Percentiles rank a stretch among this genome's conserved stretches.
phyloP scores from a whole-genome alignment of 129 eudicot species.

The Artemisia argyi region DNA sequence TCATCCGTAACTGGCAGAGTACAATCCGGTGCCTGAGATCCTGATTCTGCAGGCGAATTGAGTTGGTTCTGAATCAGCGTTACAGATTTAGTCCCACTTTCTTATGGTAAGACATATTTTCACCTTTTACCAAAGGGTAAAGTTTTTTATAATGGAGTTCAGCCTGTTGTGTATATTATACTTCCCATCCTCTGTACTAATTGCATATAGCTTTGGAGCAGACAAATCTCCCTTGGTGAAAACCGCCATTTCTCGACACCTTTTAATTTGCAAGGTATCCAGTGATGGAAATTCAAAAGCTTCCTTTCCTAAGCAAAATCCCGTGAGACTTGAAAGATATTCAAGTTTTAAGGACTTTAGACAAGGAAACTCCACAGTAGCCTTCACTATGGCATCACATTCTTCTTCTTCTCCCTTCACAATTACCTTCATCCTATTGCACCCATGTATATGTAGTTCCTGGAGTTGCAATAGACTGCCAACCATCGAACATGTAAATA shows the following conservation, averaged over 20 bases:
- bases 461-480: constrained; percentile 8
- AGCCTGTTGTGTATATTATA: too few relatives aligned
- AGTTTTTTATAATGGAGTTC: too few relatives aligned
- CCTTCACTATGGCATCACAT: background rate
- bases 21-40: too few relatives aligned
- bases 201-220: background rate
- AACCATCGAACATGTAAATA: constrained; percentile 5
- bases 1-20: too few relatives aligned
- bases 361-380: background rate
- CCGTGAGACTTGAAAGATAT: fast-evolving
- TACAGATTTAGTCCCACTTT: too few relatives aligned
- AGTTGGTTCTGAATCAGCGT: fast-evolving
- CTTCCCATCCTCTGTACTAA: background rate
- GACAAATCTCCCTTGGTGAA: background rate
- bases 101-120: too few relatives aligned
- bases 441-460: background rate
- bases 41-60: too few relatives aligned
- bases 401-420: background rate
- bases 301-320: background rate
- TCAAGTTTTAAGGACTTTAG: background rate
- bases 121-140: too few relatives aligned
- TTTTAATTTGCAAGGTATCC: background rate
- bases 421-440: background rate
- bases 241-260: background rate
- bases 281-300: background rate